Base-by-base conservation (phyloP, 371 early-diverging fungal species). In the Lichtheimia hyalospora region DNA sequence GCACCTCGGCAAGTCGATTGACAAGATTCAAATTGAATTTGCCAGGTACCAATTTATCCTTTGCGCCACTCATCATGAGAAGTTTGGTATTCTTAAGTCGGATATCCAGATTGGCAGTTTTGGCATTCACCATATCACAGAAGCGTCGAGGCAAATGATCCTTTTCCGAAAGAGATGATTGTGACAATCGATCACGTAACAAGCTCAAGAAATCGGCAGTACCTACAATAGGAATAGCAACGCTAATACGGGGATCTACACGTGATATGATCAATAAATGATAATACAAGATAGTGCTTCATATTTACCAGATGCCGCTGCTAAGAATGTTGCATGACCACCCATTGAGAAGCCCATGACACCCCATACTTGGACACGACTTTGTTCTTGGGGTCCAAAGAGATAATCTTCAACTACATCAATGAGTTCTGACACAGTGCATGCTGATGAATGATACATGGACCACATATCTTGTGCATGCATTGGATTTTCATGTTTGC, bases 401-500 rank as follows among this genome's bases (percentile, higher is more conserved):
- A 80, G 54, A 56, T 80, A 80, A 50, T 66, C 59, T 27, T 82
- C 83, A 12, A 86, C 24, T 0, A 77, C 69, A 64, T 83, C 83
- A 23, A 84, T 81, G 39, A 86, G 53, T n/a, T 66, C 70, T 3
- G 79, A 74, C 0, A 82, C 69, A 3, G 81, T 82, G 1, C 62
- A 49, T 0, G 83, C 67, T 7, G 78, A 76, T 3, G 70, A 65
- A 41, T 71, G 46, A 18, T 78, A 68, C 55, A 79, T 71, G 4
- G 67, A 50, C 73, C 74, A 84, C 84, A 86, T 84, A 61, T 86
- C 84, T 40, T 75, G 18, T 2, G 77, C 83, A 66, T 84, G 83
- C 20, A 61, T 64, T 3, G 63, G 62, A 63, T 85, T 85, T 7
- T 60, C 49, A 20, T 73, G 50, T 1, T 44, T 43, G 8, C 69